A percentile compares a stretch with the other conserved stretches of the same genome.
Conservation (phyloP, 345 rosid species). For the Citrus glauca region DNA sequence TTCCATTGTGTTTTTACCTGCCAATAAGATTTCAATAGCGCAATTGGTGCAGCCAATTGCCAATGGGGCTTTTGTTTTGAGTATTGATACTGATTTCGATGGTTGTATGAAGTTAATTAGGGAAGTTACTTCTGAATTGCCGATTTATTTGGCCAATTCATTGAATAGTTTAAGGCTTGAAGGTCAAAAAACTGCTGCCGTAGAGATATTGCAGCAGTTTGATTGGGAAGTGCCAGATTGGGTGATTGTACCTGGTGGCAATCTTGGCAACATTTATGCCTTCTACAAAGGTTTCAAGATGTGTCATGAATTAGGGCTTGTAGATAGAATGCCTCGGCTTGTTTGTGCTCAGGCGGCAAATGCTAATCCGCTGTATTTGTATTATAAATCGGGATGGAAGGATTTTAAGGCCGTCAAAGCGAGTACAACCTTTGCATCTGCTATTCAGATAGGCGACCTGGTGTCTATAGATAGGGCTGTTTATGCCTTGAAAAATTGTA, state of each 20-base stretch:
- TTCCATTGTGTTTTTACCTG: constrained; percentile 79
- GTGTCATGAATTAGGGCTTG: constrained; percentile 85
- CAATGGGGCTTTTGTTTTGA: constrained; percentile 84
- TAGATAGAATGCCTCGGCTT: constrained; percentile 70
- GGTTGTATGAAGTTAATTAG: constrained; percentile 89
- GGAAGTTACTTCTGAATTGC: constrained; percentile 75
- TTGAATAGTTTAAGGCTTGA: constrained; percentile 82
- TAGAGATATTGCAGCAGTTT: constrained; percentile 90
- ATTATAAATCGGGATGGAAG: constrained; percentile 75
- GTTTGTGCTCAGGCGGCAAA: constrained; percentile 93
- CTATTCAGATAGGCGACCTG: constrained; percentile 92
- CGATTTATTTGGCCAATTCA: constrained; percentile 82
- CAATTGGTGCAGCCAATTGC: constrained; percentile 94
- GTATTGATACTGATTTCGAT: constrained; percentile 87
- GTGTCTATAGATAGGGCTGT: constrained; percentile 93
- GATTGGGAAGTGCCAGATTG: constrained; percentile 95
- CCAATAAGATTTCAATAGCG: constrained; percentile 87
- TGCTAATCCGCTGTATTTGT: constrained; percentile 84
- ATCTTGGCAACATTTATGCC: constrained; percentile 86
- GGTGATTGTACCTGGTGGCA: constrained; percentile 96
- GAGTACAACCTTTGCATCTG: constrained; percentile 74
- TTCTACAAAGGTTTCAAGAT: constrained; percentile 88
- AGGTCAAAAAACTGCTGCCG: constrained; percentile 90
- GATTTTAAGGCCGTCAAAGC: constrained; percentile 74
- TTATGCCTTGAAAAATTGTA: constrained; percentile 59